A percentile compares a stretch with the other conserved stretches of the same genome.
phyloP scores from a whole-genome alignment of 495 filamentous ascomycete genomes.

The Aspergillus cristatus region DNA sequence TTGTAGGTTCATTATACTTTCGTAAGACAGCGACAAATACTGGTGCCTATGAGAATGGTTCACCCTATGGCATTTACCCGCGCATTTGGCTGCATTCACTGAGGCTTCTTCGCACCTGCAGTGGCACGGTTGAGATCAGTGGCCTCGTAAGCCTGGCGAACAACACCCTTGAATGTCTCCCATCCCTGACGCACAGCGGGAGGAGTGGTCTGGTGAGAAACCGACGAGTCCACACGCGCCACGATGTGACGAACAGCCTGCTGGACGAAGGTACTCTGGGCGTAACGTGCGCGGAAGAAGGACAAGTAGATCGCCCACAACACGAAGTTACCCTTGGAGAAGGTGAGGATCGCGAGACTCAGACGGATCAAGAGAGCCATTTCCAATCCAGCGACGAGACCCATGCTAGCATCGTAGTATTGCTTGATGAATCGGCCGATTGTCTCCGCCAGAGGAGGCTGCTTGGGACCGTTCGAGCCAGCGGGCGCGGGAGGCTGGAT shows the following conservation, averaged over 20 bases:
- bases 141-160: slow-evolving; percentile 63
- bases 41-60: no score
- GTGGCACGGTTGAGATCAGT: slow-evolving; percentile 64
- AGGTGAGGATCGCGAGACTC: slow-evolving; percentile 66
- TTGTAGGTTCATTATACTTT: slow-evolving; percentile 1
- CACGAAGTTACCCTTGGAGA: slow-evolving; percentile 85
- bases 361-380: slow-evolving; percentile 77
- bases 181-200: slow-evolving; percentile 75
- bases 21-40: no score
- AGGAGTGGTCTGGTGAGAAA: slow-evolving; percentile 80
- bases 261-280: slow-evolving; percentile 88
- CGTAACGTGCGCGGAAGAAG: slow-evolving; percentile 84
- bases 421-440: slow-evolving; percentile 94
- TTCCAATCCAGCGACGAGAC: slow-evolving; percentile 66
- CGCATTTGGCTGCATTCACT: slow-evolving; percentile 24
- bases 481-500: slow-evolving; percentile 29
- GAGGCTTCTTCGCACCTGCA: slow-evolving; percentile 49
- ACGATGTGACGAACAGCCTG: slow-evolving; percentile 63
- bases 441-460: slow-evolving; percentile 62
- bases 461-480: slow-evolving; percentile 43
- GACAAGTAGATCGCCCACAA: slow-evolving; percentile 74
- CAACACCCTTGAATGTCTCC: slow-evolving; percentile 66
- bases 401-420: slow-evolving; percentile 90
- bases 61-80: no score
- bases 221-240: slow-evolving; percentile 65